These are phyloP conservation scores for Dendrobium huoshanense DNA, from an alignment of 106 monocot species.

Conservation along the genomic window DNA sequence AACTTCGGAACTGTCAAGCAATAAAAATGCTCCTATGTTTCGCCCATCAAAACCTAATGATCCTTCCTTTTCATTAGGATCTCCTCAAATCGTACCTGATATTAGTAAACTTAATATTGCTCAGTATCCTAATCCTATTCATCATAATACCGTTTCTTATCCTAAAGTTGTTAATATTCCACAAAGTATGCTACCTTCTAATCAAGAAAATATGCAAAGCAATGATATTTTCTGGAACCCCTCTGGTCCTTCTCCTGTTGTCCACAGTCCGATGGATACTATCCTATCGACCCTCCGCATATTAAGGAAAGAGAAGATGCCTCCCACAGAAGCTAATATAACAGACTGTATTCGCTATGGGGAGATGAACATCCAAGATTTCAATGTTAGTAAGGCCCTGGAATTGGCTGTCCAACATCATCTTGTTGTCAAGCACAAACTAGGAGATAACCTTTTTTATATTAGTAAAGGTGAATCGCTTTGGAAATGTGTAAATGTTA, in stretches of 20 bases:
- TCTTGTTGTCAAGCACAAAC: conserved; percentile 31
- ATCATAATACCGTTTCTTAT: conserved; percentile 8
- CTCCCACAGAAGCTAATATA: conserved; percentile 57
- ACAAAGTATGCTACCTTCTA: conserved; percentile 1
- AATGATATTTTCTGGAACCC: conserved; percentile 12
- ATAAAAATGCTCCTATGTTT: background rate
- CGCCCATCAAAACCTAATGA: conserved; percentile 11
- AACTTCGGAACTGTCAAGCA: background rate
- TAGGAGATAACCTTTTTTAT: conserved; percentile 42
- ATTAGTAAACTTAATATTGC: conserved; percentile 21
- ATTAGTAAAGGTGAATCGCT: conserved; percentile 35
- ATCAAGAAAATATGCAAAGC: conserved; percentile 25
- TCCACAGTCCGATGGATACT: conserved; percentile 20
- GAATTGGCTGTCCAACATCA: conserved; percentile 33
- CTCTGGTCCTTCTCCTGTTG: conserved; percentile 11
- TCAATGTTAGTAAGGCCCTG: conserved; percentile 44
- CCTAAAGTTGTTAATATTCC: too few relatives aligned
- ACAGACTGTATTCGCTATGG: conserved; percentile 60
- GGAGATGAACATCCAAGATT: conserved; percentile 30
- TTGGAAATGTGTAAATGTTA: conserved; percentile 67
- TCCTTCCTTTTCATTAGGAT: conserved; percentile 15
- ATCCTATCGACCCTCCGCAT: conserved; percentile 43
- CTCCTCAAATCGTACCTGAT: conserved; percentile 16
- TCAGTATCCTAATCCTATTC: conserved; percentile 14
- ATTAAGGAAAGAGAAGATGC: conserved; percentile 47